Base-by-base conservation (phyloP, 2,329 filamentous ascomycete species). In the Xylaria polymorpha region DNA sequence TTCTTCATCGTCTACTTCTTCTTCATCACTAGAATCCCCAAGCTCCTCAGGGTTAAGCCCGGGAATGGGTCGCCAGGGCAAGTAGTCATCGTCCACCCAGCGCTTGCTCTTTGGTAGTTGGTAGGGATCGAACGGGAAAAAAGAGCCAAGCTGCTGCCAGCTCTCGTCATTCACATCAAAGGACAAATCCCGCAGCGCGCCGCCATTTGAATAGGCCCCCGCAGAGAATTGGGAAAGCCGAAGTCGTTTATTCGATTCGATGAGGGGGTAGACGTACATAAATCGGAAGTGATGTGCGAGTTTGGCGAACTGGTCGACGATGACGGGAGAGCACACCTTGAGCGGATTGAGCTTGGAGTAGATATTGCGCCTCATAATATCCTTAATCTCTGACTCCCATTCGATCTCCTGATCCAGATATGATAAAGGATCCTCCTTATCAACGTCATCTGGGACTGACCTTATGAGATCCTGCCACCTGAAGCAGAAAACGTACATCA, bases 51-150 rank as follows among this genome's bases (percentile, higher is more conserved):
- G 86, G 29, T 85, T 85, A 12, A 94, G 81, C 0, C 92, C 93
- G 0, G 90, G 89, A 43, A 97, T 88, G 5, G 90, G 87, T 71
- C 88, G 88, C 92, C 94, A 98, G 60, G 90, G 85, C 37, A 95
- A 86, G 77, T 97, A 98, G 77, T 97, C 92, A 22, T 88, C 86
- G 71, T 94, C 91, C 14, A 99, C 83, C 97, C 96, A 98, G 68
- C 90, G 87, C 80, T 92, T 94, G 79, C 94, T 98, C 73, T 90
- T 85, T 0, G 94, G 94, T 59, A 99, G 84, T 76, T 95, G 92
- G 80, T 98, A 99, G 2, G 97, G 97, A 78, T 99, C 96, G 77
- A 99, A 99, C 0, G 96, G 96, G 77, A 98, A 99, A 79, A 97
- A 98, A 0, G 94, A 92, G 74, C 98, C 94, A 1, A 99, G 86